Conservation (phyloP, 306 rosid species). For the Vigna nakashimae region DNA sequence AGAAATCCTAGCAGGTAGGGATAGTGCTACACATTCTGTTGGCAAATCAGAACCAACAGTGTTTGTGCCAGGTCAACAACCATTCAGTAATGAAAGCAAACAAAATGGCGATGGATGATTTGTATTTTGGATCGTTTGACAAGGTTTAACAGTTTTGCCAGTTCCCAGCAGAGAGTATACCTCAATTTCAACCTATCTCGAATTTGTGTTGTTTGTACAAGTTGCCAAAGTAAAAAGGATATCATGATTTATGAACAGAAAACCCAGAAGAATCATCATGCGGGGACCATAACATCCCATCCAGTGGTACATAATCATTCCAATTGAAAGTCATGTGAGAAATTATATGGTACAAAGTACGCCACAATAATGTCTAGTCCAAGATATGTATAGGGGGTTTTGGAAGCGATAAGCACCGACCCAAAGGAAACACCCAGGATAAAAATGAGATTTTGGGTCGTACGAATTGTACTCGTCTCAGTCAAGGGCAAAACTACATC, state of each 20-base stretch:
- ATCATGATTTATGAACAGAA: slow-evolving; percentile 36
- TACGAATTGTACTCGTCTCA: slow-evolving; percentile 42
- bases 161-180: slow-evolving; percentile 7
- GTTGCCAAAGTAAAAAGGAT: slow-evolving; percentile 39
- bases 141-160: slow-evolving; percentile 12
- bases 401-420: slow-evolving; percentile 29
- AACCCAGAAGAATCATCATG: slow-evolving; percentile 32
- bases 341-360: slow-evolving; percentile 36
- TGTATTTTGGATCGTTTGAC: slow-evolving; percentile 3
- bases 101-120: not conserved
- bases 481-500: slow-evolving; percentile 11
- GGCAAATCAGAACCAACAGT: slow-evolving; percentile 35
- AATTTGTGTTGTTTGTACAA: slow-evolving; percentile 32
- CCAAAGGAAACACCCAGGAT: slow-evolving; percentile 31
- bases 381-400: slow-evolving; percentile 4
- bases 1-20: slow-evolving; percentile 18
- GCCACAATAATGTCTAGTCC: slow-evolving; percentile 36
- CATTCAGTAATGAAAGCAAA: not conserved
- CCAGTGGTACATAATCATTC: slow-evolving; percentile 26
- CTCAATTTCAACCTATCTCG: not conserved
- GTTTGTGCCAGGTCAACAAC: slow-evolving; percentile 4
- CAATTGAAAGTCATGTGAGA: slow-evolving; percentile 1
- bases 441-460: slow-evolving; percentile 22
- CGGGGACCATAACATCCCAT: slow-evolving; percentile 35
- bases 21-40: slow-evolving; percentile 38